These are phyloP conservation scores for Discostella stelligera DNA, from an alignment of 352 stramenopile genomes.

Conservation along the genomic window DNA sequence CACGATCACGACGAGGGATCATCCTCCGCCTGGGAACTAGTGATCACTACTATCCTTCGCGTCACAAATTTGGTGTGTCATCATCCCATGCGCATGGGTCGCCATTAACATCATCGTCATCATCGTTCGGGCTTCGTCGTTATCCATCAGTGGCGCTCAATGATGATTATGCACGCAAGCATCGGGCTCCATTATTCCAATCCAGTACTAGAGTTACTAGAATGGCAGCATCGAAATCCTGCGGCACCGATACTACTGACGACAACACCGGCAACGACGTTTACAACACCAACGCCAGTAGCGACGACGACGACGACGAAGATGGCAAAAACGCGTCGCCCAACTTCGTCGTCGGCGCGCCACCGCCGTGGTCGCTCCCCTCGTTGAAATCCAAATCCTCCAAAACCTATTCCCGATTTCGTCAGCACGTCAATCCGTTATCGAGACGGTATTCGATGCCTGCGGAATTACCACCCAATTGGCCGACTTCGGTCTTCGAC, in stretches of 20 bases:
- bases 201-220: no score
- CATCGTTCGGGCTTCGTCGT: neutral
- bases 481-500: conserved; percentile 60
- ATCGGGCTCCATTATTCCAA: neutral
- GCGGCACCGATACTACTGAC: neutral
- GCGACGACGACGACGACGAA: neutral
- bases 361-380: conserved; percentile 37
- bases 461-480: conserved; percentile 60
- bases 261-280: neutral
- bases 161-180: neutral
- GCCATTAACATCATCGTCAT: neutral
- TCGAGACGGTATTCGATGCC: conserved; percentile 62
- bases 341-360: neutral
- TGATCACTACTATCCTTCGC: neutral
- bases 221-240: neutral
- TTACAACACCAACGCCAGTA: neutral
- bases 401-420: conserved; percentile 56
- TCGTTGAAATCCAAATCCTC: conserved; percentile 20
- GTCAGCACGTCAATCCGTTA: conserved; percentile 82
- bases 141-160: neutral
- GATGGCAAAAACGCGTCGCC: neutral
- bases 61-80: neutral
- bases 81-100: neutral
- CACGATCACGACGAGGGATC: neutral
- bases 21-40: neutral